Evolutionary conservation across 2,329 filamentous ascomycete genomes (phyloP).

Genomic region (Diaporthe longicolla): DNA sequence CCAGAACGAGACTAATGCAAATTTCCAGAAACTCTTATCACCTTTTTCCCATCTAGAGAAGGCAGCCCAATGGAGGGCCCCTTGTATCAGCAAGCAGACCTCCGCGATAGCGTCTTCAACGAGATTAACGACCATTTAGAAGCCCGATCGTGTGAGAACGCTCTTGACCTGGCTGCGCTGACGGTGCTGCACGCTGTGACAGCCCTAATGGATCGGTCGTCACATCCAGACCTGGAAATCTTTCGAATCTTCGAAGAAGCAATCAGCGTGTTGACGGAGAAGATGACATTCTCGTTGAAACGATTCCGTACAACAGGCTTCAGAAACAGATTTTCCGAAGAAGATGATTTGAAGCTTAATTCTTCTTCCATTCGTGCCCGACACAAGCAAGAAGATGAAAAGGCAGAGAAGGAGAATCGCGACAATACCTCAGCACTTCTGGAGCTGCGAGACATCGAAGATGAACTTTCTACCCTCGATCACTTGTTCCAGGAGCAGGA

Average conservation of each 20-base stretch:
- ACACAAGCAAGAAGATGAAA: slow-evolving; percentile 54
- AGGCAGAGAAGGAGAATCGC: slow-evolving; percentile 33
- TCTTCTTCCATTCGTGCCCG: slow-evolving; percentile 55
- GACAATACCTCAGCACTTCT: slow-evolving; percentile 36
- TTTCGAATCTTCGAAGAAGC: slow-evolving; percentile 61
- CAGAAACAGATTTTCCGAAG: slow-evolving; percentile 58
- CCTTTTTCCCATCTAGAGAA: slow-evolving; percentile 66
- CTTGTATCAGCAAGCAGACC: slow-evolving; percentile 68
- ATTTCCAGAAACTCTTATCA: slow-evolving; percentile 59
- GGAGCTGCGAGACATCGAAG: slow-evolving; percentile 39
- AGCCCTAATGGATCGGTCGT: slow-evolving; percentile 68
- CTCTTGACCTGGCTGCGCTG: slow-evolving; percentile 70
- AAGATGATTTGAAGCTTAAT: slow-evolving; percentile 57
- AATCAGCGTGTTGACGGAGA: slow-evolving; percentile 62
- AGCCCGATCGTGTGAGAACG: slow-evolving; percentile 68
- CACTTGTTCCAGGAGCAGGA: slow-evolving; percentile 35
- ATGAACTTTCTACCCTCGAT: slow-evolving; percentile 26
- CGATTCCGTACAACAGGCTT: slow-evolving; percentile 69
- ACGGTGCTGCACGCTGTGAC: slow-evolving; percentile 70
- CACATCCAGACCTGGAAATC: slow-evolving; percentile 70
- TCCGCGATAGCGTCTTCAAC: slow-evolving; percentile 73
- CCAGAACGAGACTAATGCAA: neutral
- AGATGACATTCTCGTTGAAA: slow-evolving; percentile 71
- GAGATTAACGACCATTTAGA: slow-evolving; percentile 70
- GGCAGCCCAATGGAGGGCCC: slow-evolving; percentile 65